A percentile compares a stretch with the other conserved stretches of the same genome.
phyloP scores from a whole-genome alignment of 176 grass and related monocot genomes.

The bread wheat (Triticum aestivum) region IWGSC_CS_RefSeq_v2.1 NC_057814.1:203969941-203970440 shows the following conservation, averaged over 20 bases:
- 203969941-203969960: slow-evolving; percentile 53
- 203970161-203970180: slow-evolving; percentile 32
- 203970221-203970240: background rate
- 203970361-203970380: background rate
- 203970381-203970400: background rate
- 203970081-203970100: slow-evolving; percentile 54
- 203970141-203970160: slow-evolving; percentile 46
- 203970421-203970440: too few relatives aligned
- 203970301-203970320: background rate
- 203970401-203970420: too few relatives aligned
- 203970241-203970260: background rate
- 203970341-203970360: background rate
- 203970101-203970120: slow-evolving; percentile 36
- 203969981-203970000: slow-evolving; percentile 51
- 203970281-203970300: background rate
- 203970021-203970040: slow-evolving; percentile 23
- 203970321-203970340: slow-evolving; percentile 29
- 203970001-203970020: background rate
- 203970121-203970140: slow-evolving; percentile 59
- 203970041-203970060: slow-evolving; percentile 55
- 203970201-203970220: background rate
- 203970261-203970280: background rate
- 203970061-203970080: slow-evolving; percentile 49
- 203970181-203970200: background rate
- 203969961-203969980: slow-evolving; percentile 49